Conservation (phyloP, 169 alveolate species). For the Eimeria maxima region DNA sequence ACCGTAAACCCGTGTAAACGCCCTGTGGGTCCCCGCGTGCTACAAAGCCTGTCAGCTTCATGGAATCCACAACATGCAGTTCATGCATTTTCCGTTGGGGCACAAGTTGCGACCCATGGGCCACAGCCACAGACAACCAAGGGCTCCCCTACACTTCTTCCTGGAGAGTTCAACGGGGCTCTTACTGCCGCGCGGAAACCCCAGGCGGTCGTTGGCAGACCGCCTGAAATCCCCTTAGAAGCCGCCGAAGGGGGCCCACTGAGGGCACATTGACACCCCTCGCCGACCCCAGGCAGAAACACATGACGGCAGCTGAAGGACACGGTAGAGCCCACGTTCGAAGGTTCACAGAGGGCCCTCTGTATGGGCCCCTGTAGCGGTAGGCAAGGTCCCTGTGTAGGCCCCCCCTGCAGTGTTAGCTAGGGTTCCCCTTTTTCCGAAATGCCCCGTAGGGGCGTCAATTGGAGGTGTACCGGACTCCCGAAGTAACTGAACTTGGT, state of each 20-base stretch:
- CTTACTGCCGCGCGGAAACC: no score
- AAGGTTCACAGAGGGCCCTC: not conserved
- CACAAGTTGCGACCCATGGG: not conserved
- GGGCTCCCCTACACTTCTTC: not conserved
- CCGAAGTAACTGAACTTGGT: not conserved
- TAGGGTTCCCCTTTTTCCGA: not conserved
- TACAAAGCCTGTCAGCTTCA: no score
- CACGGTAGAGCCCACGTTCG: not conserved
- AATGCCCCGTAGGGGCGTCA: no score
- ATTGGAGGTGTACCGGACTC: no score
- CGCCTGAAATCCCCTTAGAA: no score
- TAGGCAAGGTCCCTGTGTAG: not conserved
- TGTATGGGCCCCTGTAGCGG: not conserved
- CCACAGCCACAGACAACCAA: not conserved
- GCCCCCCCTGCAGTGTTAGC: not conserved
- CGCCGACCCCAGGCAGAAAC: not conserved
- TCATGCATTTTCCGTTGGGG: no score
- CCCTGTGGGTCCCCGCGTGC: no score
- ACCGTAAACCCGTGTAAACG: not conserved
- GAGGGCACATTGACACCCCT: not conserved
- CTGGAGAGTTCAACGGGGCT: no score
- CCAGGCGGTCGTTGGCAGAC: no score
- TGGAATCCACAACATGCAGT: no score
- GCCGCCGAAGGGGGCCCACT: no score
- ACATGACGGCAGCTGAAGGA: not conserved